A percentile compares a stretch with the other conserved stretches of the same genome.
phyloP scores from a whole-genome alignment of 805 yeast species.

The Pichia occidentalis region DNA sequence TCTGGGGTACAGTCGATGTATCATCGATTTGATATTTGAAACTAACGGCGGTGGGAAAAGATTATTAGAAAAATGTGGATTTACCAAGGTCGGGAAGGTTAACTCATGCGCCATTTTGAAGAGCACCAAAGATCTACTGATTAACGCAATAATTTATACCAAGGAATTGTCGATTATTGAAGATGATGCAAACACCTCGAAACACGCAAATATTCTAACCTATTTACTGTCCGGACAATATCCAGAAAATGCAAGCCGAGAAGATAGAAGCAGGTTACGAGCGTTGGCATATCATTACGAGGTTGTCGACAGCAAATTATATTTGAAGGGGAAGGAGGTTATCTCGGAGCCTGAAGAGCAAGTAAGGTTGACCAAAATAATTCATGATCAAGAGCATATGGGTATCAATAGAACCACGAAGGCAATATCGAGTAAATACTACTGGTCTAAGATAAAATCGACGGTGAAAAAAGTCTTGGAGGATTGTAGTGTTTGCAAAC shows the following conservation, averaged over 20 bases:
- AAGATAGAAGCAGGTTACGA: slow-evolving; percentile 82
- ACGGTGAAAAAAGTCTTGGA: slow-evolving; percentile 76
- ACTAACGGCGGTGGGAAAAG: slow-evolving; percentile 78
- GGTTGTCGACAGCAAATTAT: slow-evolving; percentile 62
- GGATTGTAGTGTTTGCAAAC: slow-evolving; percentile 69
- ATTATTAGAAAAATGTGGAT: slow-evolving; percentile 69
- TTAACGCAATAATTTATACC: slow-evolving; percentile 83
- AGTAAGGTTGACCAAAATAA: slow-evolving; percentile 61
- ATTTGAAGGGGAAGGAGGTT: slow-evolving; percentile 62
- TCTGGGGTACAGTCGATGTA: slow-evolving; percentile 77
- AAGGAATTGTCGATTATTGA: slow-evolving; percentile 56
- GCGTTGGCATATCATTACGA: slow-evolving; percentile 74
- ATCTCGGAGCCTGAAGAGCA: slow-evolving; percentile 70
- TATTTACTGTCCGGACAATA: slow-evolving; percentile 81
- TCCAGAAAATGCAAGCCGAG: slow-evolving; percentile 76
- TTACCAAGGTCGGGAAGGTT: slow-evolving; percentile 71
- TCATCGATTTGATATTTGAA: slow-evolving; percentile 83
- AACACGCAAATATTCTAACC: slow-evolving; percentile 63
- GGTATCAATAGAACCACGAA: slow-evolving; percentile 89
- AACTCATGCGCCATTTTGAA: slow-evolving; percentile 85
- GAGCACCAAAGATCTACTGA: slow-evolving; percentile 69
- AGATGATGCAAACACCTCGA: slow-evolving; percentile 22
- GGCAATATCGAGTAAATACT: slow-evolving; percentile 68
- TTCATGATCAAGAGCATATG: slow-evolving; percentile 63
- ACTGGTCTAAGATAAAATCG: slow-evolving; percentile 87